These are phyloP conservation scores for Aspergillus bertholletiae DNA, from an alignment of 495 filamentous ascomycete genomes.

Conservation along the genomic window DNA sequence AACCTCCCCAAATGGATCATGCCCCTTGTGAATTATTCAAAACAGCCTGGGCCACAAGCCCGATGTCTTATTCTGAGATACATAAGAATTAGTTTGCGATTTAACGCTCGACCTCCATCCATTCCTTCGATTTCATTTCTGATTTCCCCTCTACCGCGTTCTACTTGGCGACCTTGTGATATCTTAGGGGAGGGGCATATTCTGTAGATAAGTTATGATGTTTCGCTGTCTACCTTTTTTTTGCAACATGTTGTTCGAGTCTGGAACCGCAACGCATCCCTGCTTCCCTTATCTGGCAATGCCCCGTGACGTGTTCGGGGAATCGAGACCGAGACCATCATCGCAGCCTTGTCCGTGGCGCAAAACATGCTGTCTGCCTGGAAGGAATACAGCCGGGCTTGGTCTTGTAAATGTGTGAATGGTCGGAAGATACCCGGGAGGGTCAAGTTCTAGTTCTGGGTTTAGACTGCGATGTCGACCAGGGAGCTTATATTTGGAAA, in stretches of 20 bases:
- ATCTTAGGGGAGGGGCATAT: constrained; percentile 4
- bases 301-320: neutral
- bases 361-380: neutral
- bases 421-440: neutral
- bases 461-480: constrained; percentile 2
- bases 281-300: neutral
- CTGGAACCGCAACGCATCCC: constrained; percentile 1
- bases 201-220: neutral
- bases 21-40: neutral
- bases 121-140: constrained; percentile 7
- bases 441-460: neutral
- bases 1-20: neutral
- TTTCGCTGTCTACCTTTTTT: neutral
- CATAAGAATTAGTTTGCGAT: neutral
- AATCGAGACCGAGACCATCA: neutral
- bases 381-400: neutral
- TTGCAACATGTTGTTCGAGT: constrained; percentile 1
- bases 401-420: neutral
- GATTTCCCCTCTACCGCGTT: constrained; percentile 3
- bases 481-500: constrained; percentile 14
- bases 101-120: constrained; percentile 9
- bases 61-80: neutral
- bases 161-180: constrained; percentile 14
- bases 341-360: neutral
- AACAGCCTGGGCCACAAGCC: neutral